A percentile compares a stretch with the other conserved stretches of the same genome.
These are phyloP conservation scores for Citropsis articulata DNA, from an alignment of 345 rosid genomes.

Conservation along the genomic window DNA sequence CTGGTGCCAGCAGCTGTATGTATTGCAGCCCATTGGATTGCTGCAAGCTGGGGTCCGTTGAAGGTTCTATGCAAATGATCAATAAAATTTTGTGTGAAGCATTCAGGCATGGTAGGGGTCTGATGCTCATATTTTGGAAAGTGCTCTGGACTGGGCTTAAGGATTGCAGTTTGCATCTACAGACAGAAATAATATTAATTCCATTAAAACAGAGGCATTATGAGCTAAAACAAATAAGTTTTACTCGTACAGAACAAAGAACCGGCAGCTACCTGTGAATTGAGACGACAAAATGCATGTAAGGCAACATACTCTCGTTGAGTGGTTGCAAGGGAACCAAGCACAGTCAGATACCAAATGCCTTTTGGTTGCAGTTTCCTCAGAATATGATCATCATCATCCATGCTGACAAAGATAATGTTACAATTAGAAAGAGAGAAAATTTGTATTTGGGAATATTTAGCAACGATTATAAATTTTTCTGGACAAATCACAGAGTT, in stretches of 20 bases:
- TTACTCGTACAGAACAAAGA: slow-evolving; percentile 13
- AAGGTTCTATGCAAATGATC: slow-evolving; percentile 78
- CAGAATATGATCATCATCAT: slow-evolving; percentile 78
- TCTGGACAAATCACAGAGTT: not conserved
- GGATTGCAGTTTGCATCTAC: slow-evolving; percentile 96
- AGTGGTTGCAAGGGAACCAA: slow-evolving; percentile 98
- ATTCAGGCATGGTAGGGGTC: slow-evolving; percentile 88
- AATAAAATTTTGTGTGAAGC: slow-evolving; percentile 82
- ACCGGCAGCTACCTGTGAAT: slow-evolving; percentile 61
- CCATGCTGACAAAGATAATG: slow-evolving; percentile 48
- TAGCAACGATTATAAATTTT: not conserved
- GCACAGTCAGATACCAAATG: slow-evolving; percentile 87
- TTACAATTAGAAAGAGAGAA: not conserved
- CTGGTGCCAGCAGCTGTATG: slow-evolving; percentile 99
- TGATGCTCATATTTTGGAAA: slow-evolving; percentile 93
- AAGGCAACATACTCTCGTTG: slow-evolving; percentile 98
- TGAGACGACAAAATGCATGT: slow-evolving; percentile 97
- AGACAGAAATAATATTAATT: slow-evolving; percentile 20
- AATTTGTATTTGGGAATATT: not conserved
- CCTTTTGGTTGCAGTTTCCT: slow-evolving; percentile 82
- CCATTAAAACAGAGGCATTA: slow-evolving; percentile 14
- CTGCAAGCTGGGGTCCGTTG: slow-evolving; percentile 88
- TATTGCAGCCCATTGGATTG: slow-evolving; percentile 98
- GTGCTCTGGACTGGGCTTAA: slow-evolving; percentile 86
- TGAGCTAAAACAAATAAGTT: slow-evolving; percentile 10